Conservation (phyloP, 2,329 filamentous ascomycete species). For the Pseudogymnoascus sp. region DNA sequence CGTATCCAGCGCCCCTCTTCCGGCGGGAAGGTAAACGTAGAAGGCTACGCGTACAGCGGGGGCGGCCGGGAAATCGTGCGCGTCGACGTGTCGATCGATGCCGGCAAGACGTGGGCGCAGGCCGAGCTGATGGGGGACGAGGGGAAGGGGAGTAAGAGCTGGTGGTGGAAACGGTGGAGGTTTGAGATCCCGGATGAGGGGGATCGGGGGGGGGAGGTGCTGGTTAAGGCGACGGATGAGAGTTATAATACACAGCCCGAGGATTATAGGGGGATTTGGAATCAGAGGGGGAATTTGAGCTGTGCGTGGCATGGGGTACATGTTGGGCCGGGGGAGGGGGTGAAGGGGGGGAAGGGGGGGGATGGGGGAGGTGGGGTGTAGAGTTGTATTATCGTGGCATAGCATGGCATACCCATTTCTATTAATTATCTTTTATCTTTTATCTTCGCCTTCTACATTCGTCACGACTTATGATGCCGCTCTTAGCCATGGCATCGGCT, state of each 20-base stretch:
- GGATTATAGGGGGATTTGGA: constrained; percentile 51
- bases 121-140: constrained; percentile 49
- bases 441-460: background rate
- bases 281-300: constrained; percentile 55
- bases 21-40: constrained; percentile 26
- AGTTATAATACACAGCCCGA: constrained; percentile 60
- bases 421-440: constrained; percentile 1
- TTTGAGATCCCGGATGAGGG: constrained; percentile 30
- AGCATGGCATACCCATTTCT: background rate
- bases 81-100: constrained; percentile 56
- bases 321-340: constrained; percentile 7
- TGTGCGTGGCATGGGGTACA: constrained; percentile 58
- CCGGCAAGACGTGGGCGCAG: constrained; percentile 54
- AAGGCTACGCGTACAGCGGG: constrained; percentile 59
- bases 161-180: constrained; percentile 60
- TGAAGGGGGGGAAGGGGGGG: constrained; percentile 7
- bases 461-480: background rate
- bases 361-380: background rate
- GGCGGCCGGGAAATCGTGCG: constrained; percentile 55
- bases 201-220: constrained; percentile 40
- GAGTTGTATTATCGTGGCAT: background rate
- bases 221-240: constrained; percentile 60
- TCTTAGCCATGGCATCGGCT: no score
- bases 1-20: constrained; percentile 10
- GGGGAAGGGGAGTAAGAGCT: constrained; percentile 40